Conservation (phyloP, 129 eudicot genomes). For the Scalesia atractyloides region DNA sequence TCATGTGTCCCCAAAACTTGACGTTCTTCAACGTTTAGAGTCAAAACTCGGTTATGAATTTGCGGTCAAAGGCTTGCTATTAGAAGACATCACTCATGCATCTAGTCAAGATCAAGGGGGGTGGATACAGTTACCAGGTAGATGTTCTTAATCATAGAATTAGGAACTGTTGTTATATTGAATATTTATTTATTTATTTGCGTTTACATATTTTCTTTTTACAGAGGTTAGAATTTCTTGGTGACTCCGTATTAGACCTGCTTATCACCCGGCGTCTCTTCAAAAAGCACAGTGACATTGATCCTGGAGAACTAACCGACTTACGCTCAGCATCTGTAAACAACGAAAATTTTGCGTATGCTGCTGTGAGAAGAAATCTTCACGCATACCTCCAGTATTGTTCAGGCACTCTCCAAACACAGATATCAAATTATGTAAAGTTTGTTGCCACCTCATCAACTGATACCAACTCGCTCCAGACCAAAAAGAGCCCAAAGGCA, state of each 20-base stretch:
- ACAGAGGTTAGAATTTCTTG: conserved; percentile 94
- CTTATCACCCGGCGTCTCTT: conserved; percentile 76
- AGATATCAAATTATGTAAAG: conserved; percentile 51
- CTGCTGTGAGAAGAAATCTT: conserved; percentile 70
- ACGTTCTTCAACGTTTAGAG: conserved; percentile 51
- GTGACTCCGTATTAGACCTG: conserved; percentile 88
- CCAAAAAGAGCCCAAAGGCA: conserved; percentile 76
- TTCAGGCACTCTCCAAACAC: conserved; percentile 53
- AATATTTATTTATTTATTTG: neutral
- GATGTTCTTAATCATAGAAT: neutral
- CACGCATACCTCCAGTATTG: conserved; percentile 70
- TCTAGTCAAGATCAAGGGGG: conserved; percentile 50
- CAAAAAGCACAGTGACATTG: conserved; percentile 58
- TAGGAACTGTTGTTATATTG: neutral
- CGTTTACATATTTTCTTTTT: neutral
- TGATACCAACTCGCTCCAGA: conserved; percentile 43
- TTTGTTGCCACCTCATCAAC: conserved; percentile 52
- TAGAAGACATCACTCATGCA: conserved; percentile 83
- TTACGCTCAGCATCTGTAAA: conserved; percentile 96
- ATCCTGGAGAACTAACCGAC: conserved; percentile 91
- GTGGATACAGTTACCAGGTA: conserved; percentile 66
- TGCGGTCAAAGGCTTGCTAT: conserved; percentile 59
- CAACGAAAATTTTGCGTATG: conserved; percentile 84
- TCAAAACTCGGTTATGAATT: conserved; percentile 65
- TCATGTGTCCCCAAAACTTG: conserved; percentile 44